These are phyloP conservation scores for Cryptococcus sp. DNA, from an alignment of 1,284 basidiomycete species.

Conservation along the genomic window DNA sequence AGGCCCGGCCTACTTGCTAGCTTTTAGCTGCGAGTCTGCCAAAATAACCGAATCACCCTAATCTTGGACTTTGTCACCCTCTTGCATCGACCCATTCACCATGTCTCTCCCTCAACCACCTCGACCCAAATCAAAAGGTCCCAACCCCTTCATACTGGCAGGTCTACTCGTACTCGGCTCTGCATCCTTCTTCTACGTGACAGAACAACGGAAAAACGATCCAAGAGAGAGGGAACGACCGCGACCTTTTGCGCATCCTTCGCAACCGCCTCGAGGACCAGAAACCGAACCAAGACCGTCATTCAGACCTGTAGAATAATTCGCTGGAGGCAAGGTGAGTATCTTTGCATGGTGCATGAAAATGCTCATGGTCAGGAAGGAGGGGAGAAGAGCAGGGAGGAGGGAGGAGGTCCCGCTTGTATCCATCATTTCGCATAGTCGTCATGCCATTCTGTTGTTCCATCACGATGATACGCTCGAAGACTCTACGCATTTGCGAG, in stretches of 20 bases:
- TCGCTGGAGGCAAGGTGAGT: neutral
- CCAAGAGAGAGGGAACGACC: slow-evolving; percentile 12
- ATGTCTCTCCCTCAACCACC: slow-evolving; percentile 8
- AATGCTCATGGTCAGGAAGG: neutral
- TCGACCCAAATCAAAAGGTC: slow-evolving; percentile 24
- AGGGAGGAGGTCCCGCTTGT: neutral
- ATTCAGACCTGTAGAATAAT: slow-evolving; percentile 10
- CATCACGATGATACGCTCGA: too few species aligned
- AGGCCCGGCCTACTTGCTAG: too few species aligned
- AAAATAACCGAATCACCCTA: neutral
- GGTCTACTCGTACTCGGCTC: slow-evolving; percentile 30
- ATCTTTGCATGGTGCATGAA: neutral
- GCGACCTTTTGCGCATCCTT: slow-evolving; percentile 7
- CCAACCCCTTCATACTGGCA: slow-evolving; percentile 35
- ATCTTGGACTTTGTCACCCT: neutral
- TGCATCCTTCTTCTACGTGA: slow-evolving; percentile 28
- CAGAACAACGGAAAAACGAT: slow-evolving; percentile 26
- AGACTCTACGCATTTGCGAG: too few species aligned
- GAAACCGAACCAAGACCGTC: slow-evolving; percentile 5
- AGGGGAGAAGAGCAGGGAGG: neutral
- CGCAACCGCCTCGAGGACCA: slow-evolving; percentile 4
- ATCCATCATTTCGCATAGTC: too few species aligned
- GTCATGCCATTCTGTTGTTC: too few species aligned
- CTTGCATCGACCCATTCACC: neutral
- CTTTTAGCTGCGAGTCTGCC: too few species aligned